Base-by-base conservation (phyloP, 495 filamentous ascomycete species). In the Aspergillus coremiiformis region DNA sequence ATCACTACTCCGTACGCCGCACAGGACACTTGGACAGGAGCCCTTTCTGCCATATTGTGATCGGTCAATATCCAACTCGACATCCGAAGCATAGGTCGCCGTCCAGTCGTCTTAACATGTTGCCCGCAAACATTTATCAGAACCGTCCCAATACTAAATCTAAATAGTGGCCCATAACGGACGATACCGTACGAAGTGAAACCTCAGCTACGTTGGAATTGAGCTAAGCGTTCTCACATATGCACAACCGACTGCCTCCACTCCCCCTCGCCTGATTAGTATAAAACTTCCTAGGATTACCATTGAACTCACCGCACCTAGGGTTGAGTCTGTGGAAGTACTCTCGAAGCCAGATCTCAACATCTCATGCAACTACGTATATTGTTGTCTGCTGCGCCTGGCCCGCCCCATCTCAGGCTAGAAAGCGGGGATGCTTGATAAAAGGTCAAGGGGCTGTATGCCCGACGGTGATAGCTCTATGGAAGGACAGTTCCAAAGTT, bases 371-470 rank as follows among this genome's bases (percentile, higher is more conserved):
- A 20, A 2, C 7, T 21, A 14, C 12, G 37, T 41, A 21, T 14
- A 12, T 21, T 32, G 19, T 33, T 47, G 17, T 5, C 17, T 22
- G 22, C 29, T 32, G 17, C 29, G 37, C 15, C 48, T 47, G 27
- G 44, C n/a, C 44, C 48, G 22, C n/a, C 30, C 47, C 21, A 27
- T 51, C 26, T 23, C 37, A 43, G 37, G 48, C 24, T 43, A 37
- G 23, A 29, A 30, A 51, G 48, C 39, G 48, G 48, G 48, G 48
- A 43, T 49, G 32, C 48, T 41, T 39, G 37, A 33, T 15, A 11
- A 19, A 17, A 26, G 24, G 26, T 21, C 37, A 24, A 50, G 21
- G 19, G 35, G 23, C 24, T 8, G 48, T 32, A 50, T 4, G 6
- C 48, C 24, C 32, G 30, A 51, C 41, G 48, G 37, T 12, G 48